phyloP scores from a whole-genome alignment of 257 asterid species.

The Catharanthus roseus region DNA sequence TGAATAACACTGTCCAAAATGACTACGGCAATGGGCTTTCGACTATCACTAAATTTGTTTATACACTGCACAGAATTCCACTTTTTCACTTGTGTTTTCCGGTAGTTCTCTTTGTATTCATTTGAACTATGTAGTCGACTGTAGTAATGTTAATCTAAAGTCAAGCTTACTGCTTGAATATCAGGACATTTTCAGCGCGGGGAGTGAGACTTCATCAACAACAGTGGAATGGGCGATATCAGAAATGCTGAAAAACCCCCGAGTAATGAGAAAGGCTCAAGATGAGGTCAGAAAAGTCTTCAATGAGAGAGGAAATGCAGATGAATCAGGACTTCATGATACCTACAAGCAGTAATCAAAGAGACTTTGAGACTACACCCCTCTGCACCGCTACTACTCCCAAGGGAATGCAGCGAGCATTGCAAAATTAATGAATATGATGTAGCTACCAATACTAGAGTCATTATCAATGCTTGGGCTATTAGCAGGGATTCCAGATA shows the following conservation, averaged over 20 bases:
- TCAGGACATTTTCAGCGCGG: constrained; percentile 9
- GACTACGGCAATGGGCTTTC: background rate
- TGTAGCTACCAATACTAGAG: background rate
- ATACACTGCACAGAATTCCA: background rate
- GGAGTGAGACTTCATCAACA: constrained; percentile 3
- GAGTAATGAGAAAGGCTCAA: constrained; percentile 1
- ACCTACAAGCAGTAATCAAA: constrained; percentile 3
- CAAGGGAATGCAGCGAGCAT: constrained; percentile 3
- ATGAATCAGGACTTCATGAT: background rate
- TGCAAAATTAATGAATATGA: background rate
- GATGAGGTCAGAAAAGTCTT: constrained; percentile 3
- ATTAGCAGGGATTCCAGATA: constrained; percentile 7
- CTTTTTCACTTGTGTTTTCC: background rate
- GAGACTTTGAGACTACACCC: constrained; percentile 7
- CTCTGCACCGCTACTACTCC: constrained; percentile 3
- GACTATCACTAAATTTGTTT: background rate
- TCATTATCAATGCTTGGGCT: constrained; percentile 9
- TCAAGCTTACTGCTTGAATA: background rate
- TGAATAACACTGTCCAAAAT: background rate
- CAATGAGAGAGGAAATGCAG: background rate
- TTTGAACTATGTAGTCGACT: background rate
- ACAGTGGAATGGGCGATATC: constrained; percentile 4
- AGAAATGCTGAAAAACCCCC: constrained; percentile 2
- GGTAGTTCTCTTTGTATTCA: background rate
- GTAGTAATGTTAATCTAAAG: background rate